A percentile compares a stretch with the other conserved stretches of the same genome.
Conservation (phyloP, 2,329 filamentous ascomycete genomes). For the Hypocrella siamensis region DNA sequence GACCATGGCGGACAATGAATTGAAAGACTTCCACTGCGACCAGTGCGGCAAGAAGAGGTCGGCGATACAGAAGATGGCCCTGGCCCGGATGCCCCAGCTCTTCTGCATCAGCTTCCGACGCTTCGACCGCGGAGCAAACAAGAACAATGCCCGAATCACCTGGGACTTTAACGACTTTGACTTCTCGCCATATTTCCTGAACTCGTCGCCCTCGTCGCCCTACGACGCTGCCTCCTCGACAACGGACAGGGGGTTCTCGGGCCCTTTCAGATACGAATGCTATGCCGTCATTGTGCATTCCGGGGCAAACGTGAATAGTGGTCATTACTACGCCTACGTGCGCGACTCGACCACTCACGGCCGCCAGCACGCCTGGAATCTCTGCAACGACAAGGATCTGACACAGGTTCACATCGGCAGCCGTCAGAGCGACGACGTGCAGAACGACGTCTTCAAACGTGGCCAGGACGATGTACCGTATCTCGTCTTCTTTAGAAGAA, state of each 20-base stretch:
- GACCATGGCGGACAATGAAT: slow-evolving; percentile 50
- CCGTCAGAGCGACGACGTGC: slow-evolving; percentile 16
- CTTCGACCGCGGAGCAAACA: slow-evolving; percentile 38
- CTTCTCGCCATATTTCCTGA: slow-evolving; percentile 28
- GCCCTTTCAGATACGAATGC: slow-evolving; percentile 63
- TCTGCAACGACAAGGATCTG: slow-evolving; percentile 30
- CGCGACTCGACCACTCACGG: slow-evolving; percentile 35
- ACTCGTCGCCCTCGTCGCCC: slow-evolving; percentile 9
- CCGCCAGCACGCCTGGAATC: slow-evolving; percentile 28
- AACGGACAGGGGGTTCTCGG: slow-evolving; percentile 23
- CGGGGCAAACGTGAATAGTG: slow-evolving; percentile 50
- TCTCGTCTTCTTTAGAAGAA: slow-evolving; percentile 28
- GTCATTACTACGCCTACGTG: slow-evolving; percentile 67
- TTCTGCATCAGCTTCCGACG: slow-evolving; percentile 64
- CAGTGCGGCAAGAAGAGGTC: slow-evolving; percentile 53
- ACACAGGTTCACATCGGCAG: slow-evolving; percentile 25
- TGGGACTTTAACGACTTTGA: slow-evolving; percentile 63
- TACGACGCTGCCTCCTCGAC: slow-evolving; percentile 10
- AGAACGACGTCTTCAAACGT: slow-evolving; percentile 22
- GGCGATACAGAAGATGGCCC: slow-evolving; percentile 54
- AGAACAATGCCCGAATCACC: slow-evolving; percentile 55
- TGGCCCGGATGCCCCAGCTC: slow-evolving; percentile 65
- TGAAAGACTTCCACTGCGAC: slow-evolving; percentile 60
- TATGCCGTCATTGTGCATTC: slow-evolving; percentile 73
- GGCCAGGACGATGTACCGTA: slow-evolving; percentile 26